Percentiles rank a stretch among this genome's conserved stretches.
These are phyloP conservation scores for Ceriops decandra DNA, from an alignment of 345 rosid genomes.

Conservation along the genomic window DNA sequence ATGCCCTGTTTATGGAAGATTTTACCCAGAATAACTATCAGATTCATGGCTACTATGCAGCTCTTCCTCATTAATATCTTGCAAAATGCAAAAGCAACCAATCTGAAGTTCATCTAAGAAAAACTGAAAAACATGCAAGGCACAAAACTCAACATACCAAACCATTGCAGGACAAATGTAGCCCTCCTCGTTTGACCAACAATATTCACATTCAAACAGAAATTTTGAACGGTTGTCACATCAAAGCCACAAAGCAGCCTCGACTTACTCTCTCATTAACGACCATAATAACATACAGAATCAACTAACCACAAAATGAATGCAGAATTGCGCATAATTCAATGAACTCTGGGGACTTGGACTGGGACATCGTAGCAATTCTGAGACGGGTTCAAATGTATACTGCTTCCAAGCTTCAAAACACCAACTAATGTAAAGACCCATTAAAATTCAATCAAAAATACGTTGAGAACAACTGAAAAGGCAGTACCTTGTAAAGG, in stretches of 20 bases:
- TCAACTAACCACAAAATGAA: not conserved
- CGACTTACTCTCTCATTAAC: not conserved
- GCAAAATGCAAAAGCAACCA: not conserved
- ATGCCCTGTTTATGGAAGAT: not conserved
- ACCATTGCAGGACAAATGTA: conserved; percentile 2
- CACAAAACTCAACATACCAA: conserved; percentile 1
- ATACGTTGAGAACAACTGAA: not conserved
- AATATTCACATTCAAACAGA: not conserved
- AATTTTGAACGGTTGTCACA: not conserved
- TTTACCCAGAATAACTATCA: not conserved
- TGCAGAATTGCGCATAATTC: conserved; percentile 3
- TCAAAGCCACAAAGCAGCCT: not conserved
- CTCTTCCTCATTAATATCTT: not conserved
- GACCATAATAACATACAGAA: not conserved
- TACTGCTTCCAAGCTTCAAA: not conserved
- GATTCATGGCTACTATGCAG: not conserved
- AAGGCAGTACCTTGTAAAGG: conserved; percentile 39
- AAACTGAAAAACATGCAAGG: conserved; percentile 1
- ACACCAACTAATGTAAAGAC: conserved; percentile 2
- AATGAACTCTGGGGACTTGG: not conserved
- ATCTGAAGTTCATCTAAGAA: conserved; percentile 7
- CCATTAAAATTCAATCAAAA: conserved; percentile 5
- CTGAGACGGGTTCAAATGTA: conserved; percentile 19
- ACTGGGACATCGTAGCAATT: not conserved
- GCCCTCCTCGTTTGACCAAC: not conserved